Evolutionary conservation across 2,329 filamentous ascomycete genomes (phyloP), one percentile per base, ranked within the genome.

Genomic region (Esteya vermicola): DNA sequence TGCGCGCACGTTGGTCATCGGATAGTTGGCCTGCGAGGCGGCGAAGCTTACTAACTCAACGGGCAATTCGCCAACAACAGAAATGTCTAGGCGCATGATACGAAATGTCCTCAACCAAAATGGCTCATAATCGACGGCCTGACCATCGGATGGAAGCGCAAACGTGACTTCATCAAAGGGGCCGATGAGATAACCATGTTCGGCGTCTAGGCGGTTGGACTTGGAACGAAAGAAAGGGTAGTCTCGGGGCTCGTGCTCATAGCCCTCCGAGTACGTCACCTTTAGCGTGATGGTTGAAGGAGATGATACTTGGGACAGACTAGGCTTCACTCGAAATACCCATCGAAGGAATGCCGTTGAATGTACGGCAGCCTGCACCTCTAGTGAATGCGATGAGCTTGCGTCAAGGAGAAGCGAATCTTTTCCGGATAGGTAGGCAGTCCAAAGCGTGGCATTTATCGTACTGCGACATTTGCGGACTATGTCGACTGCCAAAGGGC

Each of bases 81-180:
- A 41, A 10, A 61, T 47, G 19, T 57, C 51, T 4, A 61, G 35
- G 3, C 51, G 45, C 12, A 62, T 35, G 6, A 61, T 36, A 1
- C 58, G 54, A 23, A 62, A 61, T 0, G 59, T 62, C 12, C 59
- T 54, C 40, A 62, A 63, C 57, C 58, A 60, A 40, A 61, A 62
- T 1, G 59, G 59, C 34, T 60, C 57, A 35, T 60, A 61, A 6
- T 44, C 10, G 3, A 42, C 38, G 3, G 26, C 36, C 12, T 49
- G 21, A 0, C 16, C 21, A 3, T 23, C 20, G 20, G 36, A 41
- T 0, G 45, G 34, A 1, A 57, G 28, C n/a, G 56, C 47, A 8
- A 62, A 37, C 0, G 38, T 45, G 0, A 54, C 51, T 7, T 57
- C 54, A 35, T 63, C 60, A 33, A 51, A 56, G 0, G 60, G 60